Base-by-base conservation (phyloP, 2,329 filamentous ascomycete species). In the Clonostachys chloroleuca region DNA sequence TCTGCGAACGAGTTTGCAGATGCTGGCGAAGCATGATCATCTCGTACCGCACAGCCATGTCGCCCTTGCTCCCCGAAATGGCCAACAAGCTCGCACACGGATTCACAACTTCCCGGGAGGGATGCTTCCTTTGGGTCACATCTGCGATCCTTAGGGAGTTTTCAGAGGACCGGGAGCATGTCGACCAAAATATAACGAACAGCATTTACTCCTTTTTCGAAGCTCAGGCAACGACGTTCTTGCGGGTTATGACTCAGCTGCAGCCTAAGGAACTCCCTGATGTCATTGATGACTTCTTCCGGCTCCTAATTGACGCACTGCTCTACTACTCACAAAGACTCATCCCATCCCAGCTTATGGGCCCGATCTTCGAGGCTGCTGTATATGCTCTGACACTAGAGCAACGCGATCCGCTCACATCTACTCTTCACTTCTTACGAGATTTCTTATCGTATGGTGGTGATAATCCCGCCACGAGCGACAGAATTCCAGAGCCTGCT, bases 61-160 rank as follows among this genome's bases (percentile, higher is more conserved):
- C 87, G 13, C 91, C 92, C 20, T 72, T 99, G 42, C 77, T 99
- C 41, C 87, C 88, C 1, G 80, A 83, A 17, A 83, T 99, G 68
- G 95, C 94, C 16, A 88, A 92, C 57, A 95, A 92, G 66, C 80
- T 99, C 48, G 89, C 89, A 2, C 79, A 78, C 52, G 92, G 92
- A 5, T 99, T 99, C 63, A 80, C 87, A 47, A 78, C 81, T 16
- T 96, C 92, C 12, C 82, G 85, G 51, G 92, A 99, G 67, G 94
- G 94, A 12, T 96, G 92, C 64, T 99, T 99, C 77, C 76, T 99
- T n/a, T 99, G 94, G 94, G 92, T 94, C 2, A 96, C 92, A 3
- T 89, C 92, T 54, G 90, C 92, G 9, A 95, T 99, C 52, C 80
- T 99, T 33, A 87, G 94, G 49, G 94, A 99, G 65, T 99, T 97